Base-by-base conservation (phyloP, 441 rosid species). In the Adansonia grandidieri region DNA sequence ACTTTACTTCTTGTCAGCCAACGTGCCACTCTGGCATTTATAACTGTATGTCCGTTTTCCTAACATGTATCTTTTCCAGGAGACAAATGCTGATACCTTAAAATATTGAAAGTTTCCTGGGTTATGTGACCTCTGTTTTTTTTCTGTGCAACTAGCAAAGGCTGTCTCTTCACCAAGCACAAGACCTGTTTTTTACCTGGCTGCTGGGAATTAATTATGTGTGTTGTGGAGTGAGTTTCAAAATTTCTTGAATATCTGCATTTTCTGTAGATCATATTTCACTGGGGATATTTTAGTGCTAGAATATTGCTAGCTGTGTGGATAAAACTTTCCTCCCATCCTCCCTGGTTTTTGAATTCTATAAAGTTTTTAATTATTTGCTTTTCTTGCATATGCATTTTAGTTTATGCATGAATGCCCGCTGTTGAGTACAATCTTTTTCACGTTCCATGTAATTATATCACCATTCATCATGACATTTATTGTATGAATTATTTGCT, bases 41-140 rank as follows among this genome's bases (percentile, higher is more conserved):
- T 42, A 40, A 57, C 65, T 19, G 40, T 10, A 11, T 71, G 11
- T 10, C n/a, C 10, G 6, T 57, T 58, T 56, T 13, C 44, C 19
- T 60, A 74, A 60, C 0, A 8, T 20, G 56, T 14, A 22, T 5
- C 4, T 0, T 11, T 8, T 71, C 32, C 17, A 20, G 53, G 20
- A 42, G 57, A 44, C 7, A 0, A 40, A n/a, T 73, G 65, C 17
- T 73, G 13, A 15, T 53, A 10, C 22, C 17, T 56, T 10, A 17
- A 20, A 71, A 56, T 56, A 72, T 56, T 73, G 50, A 73, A 73
- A 73, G 53, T 40, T 42, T 32, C 37, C 14, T 4, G 11, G 76
- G 44, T 8, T 56, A 40, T 2, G 13, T 40, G 51, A 17, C 17
- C 57, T 56, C 28, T 70, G 58, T 32, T 24, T 37, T 32, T 53